Percentiles rank a stretch among this genome's conserved stretches.
These are phyloP conservation scores for Beta vulgaris DNA, from an alignment of 148 eudicot genomes.

Conservation along the genomic window DNA sequence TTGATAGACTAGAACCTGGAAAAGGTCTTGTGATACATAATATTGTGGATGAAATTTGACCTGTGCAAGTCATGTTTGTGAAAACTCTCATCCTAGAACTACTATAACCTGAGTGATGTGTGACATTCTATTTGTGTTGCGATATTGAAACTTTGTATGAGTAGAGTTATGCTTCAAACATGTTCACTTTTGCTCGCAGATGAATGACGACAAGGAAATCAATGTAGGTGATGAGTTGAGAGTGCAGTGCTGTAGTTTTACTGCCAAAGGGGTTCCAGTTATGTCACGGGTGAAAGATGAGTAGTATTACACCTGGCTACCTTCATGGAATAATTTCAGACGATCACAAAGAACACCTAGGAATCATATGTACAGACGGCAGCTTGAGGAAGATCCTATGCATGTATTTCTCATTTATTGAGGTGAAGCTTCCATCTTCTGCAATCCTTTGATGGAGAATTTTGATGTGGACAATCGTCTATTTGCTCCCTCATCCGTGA, in stretches of 20 bases:
- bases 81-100: too few species aligned
- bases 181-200: conserved; percentile 40
- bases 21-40: too few species aligned
- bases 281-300: conserved; percentile 48
- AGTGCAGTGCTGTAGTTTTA: conserved; percentile 68
- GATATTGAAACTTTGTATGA: not conserved
- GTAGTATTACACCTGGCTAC: conserved; percentile 11
- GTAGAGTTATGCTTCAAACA: not conserved
- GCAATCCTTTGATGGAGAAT: not conserved
- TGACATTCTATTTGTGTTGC: too few species aligned
- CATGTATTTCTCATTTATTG: too few species aligned
- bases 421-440: not conserved
- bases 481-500: not conserved
- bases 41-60: too few species aligned
- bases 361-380: not conserved
- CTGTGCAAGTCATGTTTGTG: too few species aligned
- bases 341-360: not conserved
- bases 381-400: not conserved
- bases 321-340: not conserved
- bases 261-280: conserved; percentile 77
- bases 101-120: too few species aligned
- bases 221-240: conserved; percentile 59
- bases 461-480: not conserved
- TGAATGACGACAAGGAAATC: conserved; percentile 35
- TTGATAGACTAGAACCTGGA: too few species aligned